Evolutionary conservation across 2,329 filamentous ascomycete species (phyloP).

Genomic region (Parastagonospora avenae): DNA sequence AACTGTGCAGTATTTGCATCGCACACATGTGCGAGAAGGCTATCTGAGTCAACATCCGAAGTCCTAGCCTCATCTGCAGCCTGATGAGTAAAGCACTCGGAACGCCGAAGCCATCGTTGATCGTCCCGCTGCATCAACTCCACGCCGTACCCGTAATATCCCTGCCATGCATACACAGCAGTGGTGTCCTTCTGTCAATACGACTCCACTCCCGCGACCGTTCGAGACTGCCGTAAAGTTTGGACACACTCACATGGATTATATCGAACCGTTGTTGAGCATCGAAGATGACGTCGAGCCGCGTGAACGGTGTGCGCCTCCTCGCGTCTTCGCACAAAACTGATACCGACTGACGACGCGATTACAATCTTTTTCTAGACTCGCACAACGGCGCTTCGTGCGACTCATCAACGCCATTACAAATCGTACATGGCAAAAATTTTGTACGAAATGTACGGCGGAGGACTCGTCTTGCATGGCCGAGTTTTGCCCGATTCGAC

Average conservation of each 20-base stretch:
- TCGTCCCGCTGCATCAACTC: constrained; percentile 3
- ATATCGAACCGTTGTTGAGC: background rate
- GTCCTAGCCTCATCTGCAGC: background rate
- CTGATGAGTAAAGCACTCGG: background rate
- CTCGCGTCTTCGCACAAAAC: background rate
- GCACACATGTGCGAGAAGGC: too few species aligned
- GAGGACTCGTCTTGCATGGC: background rate
- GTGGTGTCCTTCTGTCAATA: background rate
- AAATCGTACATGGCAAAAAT: background rate
- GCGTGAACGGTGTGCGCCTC: background rate
- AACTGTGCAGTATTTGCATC: too few species aligned
- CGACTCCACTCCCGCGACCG: background rate
- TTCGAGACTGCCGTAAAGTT: background rate
- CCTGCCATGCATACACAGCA: background rate
- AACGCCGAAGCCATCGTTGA: background rate
- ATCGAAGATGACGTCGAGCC: background rate
- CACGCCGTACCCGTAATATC: constrained; percentile 4
- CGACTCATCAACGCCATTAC: background rate
- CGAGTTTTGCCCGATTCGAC: background rate
- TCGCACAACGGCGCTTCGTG: background rate
- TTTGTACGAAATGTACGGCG: background rate
- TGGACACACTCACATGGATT: background rate
- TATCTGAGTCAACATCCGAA: background rate
- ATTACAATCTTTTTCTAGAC: background rate
- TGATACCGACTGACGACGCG: background rate